Evolutionary conservation across 306 rosid genomes (phyloP), one percentile per base, ranked within the genome.

Genomic region (Citrullus mucosospermus): DNA sequence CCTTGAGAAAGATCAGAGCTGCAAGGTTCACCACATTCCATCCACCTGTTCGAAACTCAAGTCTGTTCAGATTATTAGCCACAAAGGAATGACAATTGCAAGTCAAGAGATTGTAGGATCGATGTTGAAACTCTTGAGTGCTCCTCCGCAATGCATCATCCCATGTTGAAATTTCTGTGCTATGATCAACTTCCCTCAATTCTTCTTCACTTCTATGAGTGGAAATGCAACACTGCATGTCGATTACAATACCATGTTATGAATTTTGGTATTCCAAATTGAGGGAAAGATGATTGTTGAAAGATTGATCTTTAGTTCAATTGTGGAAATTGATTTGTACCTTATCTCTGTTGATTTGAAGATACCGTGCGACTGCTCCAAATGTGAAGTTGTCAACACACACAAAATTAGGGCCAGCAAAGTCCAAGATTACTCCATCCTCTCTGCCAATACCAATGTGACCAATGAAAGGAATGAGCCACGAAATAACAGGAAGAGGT

Each of bases 21-120:
- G 98, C 98, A 68, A 96, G 97, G 92, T 88, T 96, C 82, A 96
- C 99, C 84, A 92, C 97, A 76, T 95, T 95, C 99, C 99, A 95
- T 76, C 96, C 90, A 20, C 93, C 87, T 48, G 90, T 84, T n/a
- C 71, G 72, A 85, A 87, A 91, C 34, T 85, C 85, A 84, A 92
- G 78, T 88, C 93, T 88, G 85, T 95, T 95, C 65, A 92, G 87
- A 80, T 86, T 92, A 82, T 92, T 90, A 79, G 96, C 99, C 67
- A 95, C 99, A 82, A 95, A 95, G 4, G 97, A 95, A 76, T 92
- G 99, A 78, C 98, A 92, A 78, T 96, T 92, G 91, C 99, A 92
- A 9, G 99, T 91, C 32, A 96, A 85, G 48, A 92, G 86, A 81
- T 84, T 96, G 87, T 96, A 92, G 56, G 93, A 57, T 68, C 88